Conservation (phyloP, 495 filamentous ascomycete genomes). For the Penicillium canariense region DNA sequence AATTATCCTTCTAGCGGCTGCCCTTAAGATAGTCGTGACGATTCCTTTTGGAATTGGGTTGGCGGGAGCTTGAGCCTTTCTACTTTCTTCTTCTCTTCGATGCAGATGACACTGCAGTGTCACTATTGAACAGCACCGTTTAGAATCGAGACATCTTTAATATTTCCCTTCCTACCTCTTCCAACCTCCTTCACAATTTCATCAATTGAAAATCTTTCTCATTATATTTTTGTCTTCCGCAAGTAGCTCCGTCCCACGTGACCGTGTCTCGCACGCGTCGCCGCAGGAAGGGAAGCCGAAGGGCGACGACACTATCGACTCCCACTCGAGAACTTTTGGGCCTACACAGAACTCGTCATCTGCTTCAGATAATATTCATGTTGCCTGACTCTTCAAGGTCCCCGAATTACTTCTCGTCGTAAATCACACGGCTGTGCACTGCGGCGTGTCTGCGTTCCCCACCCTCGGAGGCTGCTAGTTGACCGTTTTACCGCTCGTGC, state of each 20-base stretch:
- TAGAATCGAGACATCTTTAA: not conserved
- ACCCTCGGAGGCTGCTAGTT: constrained; percentile 8
- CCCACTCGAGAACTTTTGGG: constrained; percentile 4
- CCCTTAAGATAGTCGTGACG: constrained; percentile 7
- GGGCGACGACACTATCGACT: constrained; percentile 15
- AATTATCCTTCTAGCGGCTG: constrained; percentile 35
- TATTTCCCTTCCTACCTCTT: not conserved
- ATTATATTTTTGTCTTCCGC: constrained; percentile 1
- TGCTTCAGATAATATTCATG: not conserved
- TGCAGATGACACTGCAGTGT: not conserved
- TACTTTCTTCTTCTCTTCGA: not conserved
- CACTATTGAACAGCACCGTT: constrained; percentile 1
- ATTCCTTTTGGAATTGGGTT: not conserved
- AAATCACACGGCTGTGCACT: no score
- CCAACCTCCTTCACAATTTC: not conserved
- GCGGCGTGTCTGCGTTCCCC: not conserved
- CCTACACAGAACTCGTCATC: constrained; percentile 3
- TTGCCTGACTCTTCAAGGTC: no score
- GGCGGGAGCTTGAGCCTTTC: not conserved
- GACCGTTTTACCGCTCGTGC: constrained; percentile 26
- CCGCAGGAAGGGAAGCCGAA: constrained; percentile 18
- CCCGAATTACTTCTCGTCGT: no score
- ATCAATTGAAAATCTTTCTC: not conserved
- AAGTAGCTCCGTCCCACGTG: constrained; percentile 30
- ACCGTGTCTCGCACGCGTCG: constrained; percentile 42